Base-by-base conservation (phyloP, 1,284 basidiomycete genomes). In the Leccinum solheimii region DNA sequence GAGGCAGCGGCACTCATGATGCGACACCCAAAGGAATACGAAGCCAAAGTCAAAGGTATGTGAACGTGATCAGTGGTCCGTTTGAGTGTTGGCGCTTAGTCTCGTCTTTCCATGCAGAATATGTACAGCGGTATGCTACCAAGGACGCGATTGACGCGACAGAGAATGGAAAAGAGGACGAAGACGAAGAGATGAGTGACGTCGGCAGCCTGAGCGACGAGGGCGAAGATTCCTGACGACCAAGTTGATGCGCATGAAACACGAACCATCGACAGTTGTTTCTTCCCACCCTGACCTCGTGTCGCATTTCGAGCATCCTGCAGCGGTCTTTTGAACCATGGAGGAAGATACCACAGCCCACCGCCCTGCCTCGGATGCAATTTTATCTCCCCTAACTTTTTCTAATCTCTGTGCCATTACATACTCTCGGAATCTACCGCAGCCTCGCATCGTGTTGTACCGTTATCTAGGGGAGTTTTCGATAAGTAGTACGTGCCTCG, bases 1-100 rank as follows among this genome's bases (percentile, higher is more conserved):
- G 97, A 99, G 77, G 97, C 97, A 19, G 97, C 97, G 9, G 94
- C 97, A 0, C 80, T 99, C 40, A 85, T 98, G 66, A 97, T 98
- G 93, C 90, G 96, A 16, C 96, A 98, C 74, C 94, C 95, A 27
- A 95, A 97, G 77, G 92, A 92, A 64, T 98, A 98, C 71, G 94
- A 96, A 67, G 83, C 83, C 36, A 96, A 94, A 76, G 95, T 98
- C 62, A 94, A 94, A 80, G 92, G 92, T 91, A 68, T 32, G 83
- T 70, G 56, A 14, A 21, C 16, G 23, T 4, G 48, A 43, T 43
- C 10, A 36, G 49, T 36, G 10, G 21, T 13, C 16, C 6, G 53
- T 56, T 43, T 11, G 5, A n/a, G 32, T 27, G 30, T 26, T 27
- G 38, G 27, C 38, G 7, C 56, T 63, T 14, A 71, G 36, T 32